A percentile compares a stretch with the other conserved stretches of the same genome.
Conservation (phyloP, 225 moss, liverwort and hornwort species). For the Sphagnum contortum region DNA sequence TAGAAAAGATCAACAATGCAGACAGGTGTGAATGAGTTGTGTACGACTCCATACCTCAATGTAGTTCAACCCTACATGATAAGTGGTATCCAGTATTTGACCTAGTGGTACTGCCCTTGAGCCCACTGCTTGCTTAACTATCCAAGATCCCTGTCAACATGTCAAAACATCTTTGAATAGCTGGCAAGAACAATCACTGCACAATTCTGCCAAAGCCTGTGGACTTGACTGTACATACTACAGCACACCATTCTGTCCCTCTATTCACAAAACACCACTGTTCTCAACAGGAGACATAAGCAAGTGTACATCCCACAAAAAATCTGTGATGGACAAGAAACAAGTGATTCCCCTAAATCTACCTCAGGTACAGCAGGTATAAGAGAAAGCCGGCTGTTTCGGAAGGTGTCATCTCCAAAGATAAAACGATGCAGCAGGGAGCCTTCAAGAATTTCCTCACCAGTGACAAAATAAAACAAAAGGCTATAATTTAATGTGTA, state of each 20-base stretch:
- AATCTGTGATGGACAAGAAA: too few relatives aligned
- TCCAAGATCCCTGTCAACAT: slow-evolving; percentile 50
- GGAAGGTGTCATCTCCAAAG: slow-evolving; percentile 59
- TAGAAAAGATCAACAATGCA: too few relatives aligned
- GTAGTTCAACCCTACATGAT: slow-evolving; percentile 63
- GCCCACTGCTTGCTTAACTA: slow-evolving; percentile 69
- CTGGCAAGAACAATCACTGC: too few relatives aligned
- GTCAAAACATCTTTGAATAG: too few relatives aligned
- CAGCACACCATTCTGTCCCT: too few relatives aligned
- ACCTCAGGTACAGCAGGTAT: slow-evolving; percentile 72
- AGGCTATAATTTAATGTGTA: slow-evolving; percentile 32
- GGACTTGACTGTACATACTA: too few relatives aligned
- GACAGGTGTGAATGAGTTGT: too few relatives aligned
- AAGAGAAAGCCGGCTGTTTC: slow-evolving; percentile 58
- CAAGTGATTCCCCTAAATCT: background rate
- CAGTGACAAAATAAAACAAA: slow-evolving; percentile 58
- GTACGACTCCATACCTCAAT: slow-evolving; percentile 30
- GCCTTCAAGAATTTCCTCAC: slow-evolving; percentile 44
- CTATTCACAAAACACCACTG: too few relatives aligned
- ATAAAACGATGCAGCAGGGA: slow-evolving; percentile 61
- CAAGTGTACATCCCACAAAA: too few relatives aligned
- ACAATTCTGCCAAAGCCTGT: too few relatives aligned
- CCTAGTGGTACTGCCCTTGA: slow-evolving; percentile 52
- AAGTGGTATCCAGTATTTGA: slow-evolving; percentile 50
- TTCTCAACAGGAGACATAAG: too few relatives aligned